phyloP scores from a whole-genome alignment of 495 filamentous ascomycete genomes.

The Corynascus novoguineensis region DNA sequence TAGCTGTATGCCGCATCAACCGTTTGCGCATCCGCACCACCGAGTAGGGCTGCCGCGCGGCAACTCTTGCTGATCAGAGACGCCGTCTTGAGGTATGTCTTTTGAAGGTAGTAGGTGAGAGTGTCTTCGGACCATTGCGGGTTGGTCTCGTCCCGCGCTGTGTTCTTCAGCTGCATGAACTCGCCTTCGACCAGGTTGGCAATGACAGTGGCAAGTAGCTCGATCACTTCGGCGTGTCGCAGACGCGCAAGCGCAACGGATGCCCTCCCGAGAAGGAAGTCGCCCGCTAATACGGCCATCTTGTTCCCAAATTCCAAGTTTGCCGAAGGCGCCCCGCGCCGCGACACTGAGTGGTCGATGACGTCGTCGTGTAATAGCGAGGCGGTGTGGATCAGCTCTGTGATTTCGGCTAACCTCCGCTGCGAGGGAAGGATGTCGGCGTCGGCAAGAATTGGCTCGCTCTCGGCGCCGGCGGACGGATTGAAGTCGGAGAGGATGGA shows the following conservation, averaged over 20 bases:
- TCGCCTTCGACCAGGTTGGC: constrained; percentile 97
- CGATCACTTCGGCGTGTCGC: constrained; percentile 87
- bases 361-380: constrained; percentile 97
- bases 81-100: constrained; percentile 96
- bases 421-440: constrained; percentile 88
- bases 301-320: constrained; percentile 96
- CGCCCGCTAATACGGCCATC: constrained; percentile 94
- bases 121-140: constrained; percentile 81
- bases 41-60: constrained; percentile 80
- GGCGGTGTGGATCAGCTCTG: constrained; percentile 93
- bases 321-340: constrained; percentile 77
- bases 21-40: constrained; percentile 66
- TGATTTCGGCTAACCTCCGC: constrained; percentile 87
- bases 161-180: constrained; percentile 99
- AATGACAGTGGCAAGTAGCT: constrained; percentile 91
- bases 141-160: constrained; percentile 73
- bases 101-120: constrained; percentile 92
- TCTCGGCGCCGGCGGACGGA: constrained; percentile 54
- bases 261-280: constrained; percentile 87
- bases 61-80: constrained; percentile 94
- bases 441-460: constrained; percentile 48
- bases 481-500: constrained; percentile 76
- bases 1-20: constrained; percentile 89
- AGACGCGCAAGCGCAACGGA: constrained; percentile 89
- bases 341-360: constrained; percentile 81